Base-by-base conservation (phyloP, 805 yeast species). In the Maudiozyma saulgeensis region DNA sequence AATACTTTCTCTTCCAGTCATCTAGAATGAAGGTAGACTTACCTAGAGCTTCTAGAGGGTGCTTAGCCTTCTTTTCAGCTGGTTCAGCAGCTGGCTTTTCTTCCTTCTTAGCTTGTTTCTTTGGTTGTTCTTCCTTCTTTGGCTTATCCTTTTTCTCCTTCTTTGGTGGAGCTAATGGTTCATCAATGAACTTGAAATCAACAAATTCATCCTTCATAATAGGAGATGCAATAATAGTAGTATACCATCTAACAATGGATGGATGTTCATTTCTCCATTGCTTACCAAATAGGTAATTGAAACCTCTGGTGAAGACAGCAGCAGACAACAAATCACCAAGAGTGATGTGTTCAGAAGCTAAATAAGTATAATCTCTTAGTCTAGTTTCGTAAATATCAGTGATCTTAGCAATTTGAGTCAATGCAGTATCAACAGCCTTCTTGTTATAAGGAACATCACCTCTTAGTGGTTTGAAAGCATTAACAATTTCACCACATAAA, bases 1-100 rank as follows among this genome's bases (percentile, higher is more conserved):
- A 89, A 84, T 93, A 91, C 58, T 74, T 74, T 77, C 96, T 85
- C 82, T 93, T 93, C 95, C 96, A 90, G 72, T 87, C 93, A 68
- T 91, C 97, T 56, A 91, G 63, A 61, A 82, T 74, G 60, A 76
- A 74, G 54, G 83, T 63, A 53, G 87, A 69, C 68, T 79, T 84
- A 62, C 93, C 95, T 56, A 91, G 80, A 52, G 76, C 74, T 69
- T 81, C 95, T 69, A 90, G 80, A 66, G 98, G 97, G 76, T 91
- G 98, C 72, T 84, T 85, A 59, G 89, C 79, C 75, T 86, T 87
- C 77, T 84, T 84, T 63, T 67, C 71, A 16, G 68, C 72, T 34
- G 71, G 67, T 51, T 75, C 71, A 46, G 70, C 72, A 46, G 64
- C 64, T 26, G 55, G 65, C 51, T 68, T 69, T 56, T 74, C 74